phyloP scores from a whole-genome alignment of 2,329 filamentous ascomycete species.

The Stagonosporopsis chrysanthemi region DNA sequence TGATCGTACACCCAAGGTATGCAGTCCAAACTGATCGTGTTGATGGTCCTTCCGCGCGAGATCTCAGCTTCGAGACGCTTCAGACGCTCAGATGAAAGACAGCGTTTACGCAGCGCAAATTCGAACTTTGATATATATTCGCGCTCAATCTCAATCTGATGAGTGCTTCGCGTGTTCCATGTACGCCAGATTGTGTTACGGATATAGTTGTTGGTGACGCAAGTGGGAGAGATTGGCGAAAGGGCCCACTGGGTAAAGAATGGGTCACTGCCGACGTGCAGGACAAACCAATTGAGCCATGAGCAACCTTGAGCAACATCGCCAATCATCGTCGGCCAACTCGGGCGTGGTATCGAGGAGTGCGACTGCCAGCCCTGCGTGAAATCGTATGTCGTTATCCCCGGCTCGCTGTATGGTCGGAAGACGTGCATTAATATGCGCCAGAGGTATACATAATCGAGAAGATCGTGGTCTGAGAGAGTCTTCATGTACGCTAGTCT shows the following conservation, averaged over 20 bases:
- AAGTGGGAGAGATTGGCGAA: background rate
- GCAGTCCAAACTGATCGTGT: slow-evolving; percentile 29
- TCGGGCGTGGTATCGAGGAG: background rate
- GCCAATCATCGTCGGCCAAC: slow-evolving; percentile 21
- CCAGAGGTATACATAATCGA: slow-evolving; percentile 27
- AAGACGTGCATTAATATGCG: slow-evolving; percentile 21
- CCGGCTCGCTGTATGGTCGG: slow-evolving; percentile 22
- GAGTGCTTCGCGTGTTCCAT: slow-evolving; percentile 12
- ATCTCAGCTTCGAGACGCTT: slow-evolving; percentile 23
- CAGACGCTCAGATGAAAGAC: slow-evolving; percentile 15
- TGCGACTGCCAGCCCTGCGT: background rate
- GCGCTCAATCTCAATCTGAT: slow-evolving; percentile 28
- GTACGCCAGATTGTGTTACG: slow-evolving; percentile 22
- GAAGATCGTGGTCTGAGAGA: slow-evolving; percentile 19
- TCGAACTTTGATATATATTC: slow-evolving; percentile 26
- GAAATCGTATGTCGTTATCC: background rate
- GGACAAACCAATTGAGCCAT: slow-evolving; percentile 28
- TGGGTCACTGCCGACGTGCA: slow-evolving; percentile 19
- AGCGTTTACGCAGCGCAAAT: slow-evolving; percentile 25
- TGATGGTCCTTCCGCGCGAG: slow-evolving; percentile 20
- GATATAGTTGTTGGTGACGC: background rate
- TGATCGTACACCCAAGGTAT: slow-evolving; percentile 31
- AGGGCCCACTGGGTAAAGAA: slow-evolving; percentile 26
- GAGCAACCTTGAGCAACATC: slow-evolving; percentile 28
- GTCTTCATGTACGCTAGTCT: slow-evolving; percentile 13